phyloP scores from a whole-genome alignment of 1,284 basidiomycete genomes.

The Leccinum huronense region DNA sequence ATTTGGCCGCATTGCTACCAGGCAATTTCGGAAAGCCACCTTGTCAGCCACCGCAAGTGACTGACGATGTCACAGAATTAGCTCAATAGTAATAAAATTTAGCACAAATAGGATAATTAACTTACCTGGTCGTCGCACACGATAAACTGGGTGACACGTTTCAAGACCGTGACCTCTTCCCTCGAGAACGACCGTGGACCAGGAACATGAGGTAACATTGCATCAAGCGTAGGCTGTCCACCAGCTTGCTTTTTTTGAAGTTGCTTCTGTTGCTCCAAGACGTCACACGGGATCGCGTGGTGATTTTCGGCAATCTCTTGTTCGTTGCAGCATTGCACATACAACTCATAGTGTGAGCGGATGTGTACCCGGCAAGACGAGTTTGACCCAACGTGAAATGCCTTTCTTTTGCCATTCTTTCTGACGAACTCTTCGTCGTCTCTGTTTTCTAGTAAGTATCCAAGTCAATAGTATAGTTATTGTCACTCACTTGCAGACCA shows the following conservation, averaged over 20 bases:
- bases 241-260: not conserved
- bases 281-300: not conserved
- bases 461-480: too few relatives aligned
- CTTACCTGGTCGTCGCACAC: not conserved
- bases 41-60: not conserved
- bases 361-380: too few relatives aligned
- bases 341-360: not conserved
- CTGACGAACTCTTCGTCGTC: too few relatives aligned
- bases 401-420: not conserved
- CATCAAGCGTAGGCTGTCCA: not conserved
- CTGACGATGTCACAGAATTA: not conserved
- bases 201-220: not conserved
- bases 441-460: too few relatives aligned
- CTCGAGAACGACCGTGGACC: not conserved
- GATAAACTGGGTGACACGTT: not conserved
- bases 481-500: too few relatives aligned
- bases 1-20: too few relatives aligned
- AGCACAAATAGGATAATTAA: not conserved
- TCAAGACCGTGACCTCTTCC: not conserved
- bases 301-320: not conserved
- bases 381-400: not conserved
- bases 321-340: accelerated
- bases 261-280: not conserved
- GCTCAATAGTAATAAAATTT: not conserved
- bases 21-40: not conserved